Evolutionary conservation across 2,329 filamentous ascomycete genomes (phyloP).

Genomic region (Dactylella cylindrospora): DNA sequence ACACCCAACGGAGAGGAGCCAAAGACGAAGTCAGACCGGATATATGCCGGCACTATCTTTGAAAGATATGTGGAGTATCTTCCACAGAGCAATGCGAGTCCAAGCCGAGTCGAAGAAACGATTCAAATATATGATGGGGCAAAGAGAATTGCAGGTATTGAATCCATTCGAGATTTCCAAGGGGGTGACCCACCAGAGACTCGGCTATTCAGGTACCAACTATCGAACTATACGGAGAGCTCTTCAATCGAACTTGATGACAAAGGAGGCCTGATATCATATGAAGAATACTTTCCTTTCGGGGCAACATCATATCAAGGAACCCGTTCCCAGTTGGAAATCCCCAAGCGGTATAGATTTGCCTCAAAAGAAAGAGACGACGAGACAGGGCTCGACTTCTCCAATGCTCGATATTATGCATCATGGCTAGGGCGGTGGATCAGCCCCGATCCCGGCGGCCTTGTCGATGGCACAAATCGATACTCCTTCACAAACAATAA

Average conservation of each 20-base stretch:
- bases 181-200: background rate
- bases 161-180: background rate
- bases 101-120: background rate
- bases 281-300: constrained; percentile 18
- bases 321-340: constrained; percentile 6
- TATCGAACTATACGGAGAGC: background rate
- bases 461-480: constrained; percentile 6
- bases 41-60: constrained; percentile 1
- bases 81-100: background rate
- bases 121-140: background rate
- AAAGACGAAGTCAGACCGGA: background rate
- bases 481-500: constrained; percentile 8
- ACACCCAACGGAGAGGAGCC: background rate
- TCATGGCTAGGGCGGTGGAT: constrained; percentile 49
- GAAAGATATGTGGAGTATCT: background rate
- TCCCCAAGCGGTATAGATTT: constrained; percentile 48
- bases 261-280: constrained; percentile 1
- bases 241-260: constrained; percentile 30
- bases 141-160: background rate
- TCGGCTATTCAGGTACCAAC: constrained; percentile 5
- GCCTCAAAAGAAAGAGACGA: constrained; percentile 46
- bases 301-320: constrained; percentile 22
- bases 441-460: constrained; percentile 46
- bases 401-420: constrained; percentile 48
- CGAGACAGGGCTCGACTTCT: constrained; percentile 49